Base-by-base conservation (phyloP, 2,329 filamentous ascomycete genomes). In the Lasiodiplodia gonubiensis region DNA sequence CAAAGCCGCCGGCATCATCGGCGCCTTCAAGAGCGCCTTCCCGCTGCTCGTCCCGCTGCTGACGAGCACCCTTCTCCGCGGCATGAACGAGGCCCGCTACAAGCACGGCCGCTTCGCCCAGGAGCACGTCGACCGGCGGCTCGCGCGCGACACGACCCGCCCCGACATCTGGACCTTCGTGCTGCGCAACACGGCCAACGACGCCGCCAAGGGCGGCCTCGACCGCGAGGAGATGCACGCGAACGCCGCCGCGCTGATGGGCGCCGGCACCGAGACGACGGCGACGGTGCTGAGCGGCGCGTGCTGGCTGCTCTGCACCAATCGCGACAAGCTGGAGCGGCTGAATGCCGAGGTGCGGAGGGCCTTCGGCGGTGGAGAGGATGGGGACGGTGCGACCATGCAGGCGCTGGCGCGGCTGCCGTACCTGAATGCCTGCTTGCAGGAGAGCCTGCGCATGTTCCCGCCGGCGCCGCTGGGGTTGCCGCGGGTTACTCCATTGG, bases 261-360 rank as follows among this genome's bases (percentile, higher is more conserved):
- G 79, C 5, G 82, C 80, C 1, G 82, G 81, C 1, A 80, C 78
- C n/a, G 82, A 84, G 68, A 83, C 82, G 0, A 80, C 80, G 0
- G 81, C 82, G 0, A 81, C 78, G 0, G 59, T 79, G 7, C 71
- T 83, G 0, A 76, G 74, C 14, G 81, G 79, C 3, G 53, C 77
- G 5, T 79, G 76, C 0, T 83, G 73, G 63, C 63, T 74, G 14
- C 71, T 81, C 0, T 68, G 80, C 10, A 72, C 69, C 33, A 70
- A 65, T 25, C 70, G 73, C 1, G 70, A 70, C 0, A 70, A 66
- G 3, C 70, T 78, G 72, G 52, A 69, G 16, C 74, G 73, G 33
- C 55, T 80, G 2, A 68, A 66, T 18, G 64, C 72, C 0, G 78
- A 78, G 66, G 71, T 78, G 37, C 72, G 77, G 5, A 52, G 60